Evolutionary conservation across 257 asterid genomes (phyloP), one percentile per base, ranked within the genome.

Genomic region (Mentha longifolia): DNA sequence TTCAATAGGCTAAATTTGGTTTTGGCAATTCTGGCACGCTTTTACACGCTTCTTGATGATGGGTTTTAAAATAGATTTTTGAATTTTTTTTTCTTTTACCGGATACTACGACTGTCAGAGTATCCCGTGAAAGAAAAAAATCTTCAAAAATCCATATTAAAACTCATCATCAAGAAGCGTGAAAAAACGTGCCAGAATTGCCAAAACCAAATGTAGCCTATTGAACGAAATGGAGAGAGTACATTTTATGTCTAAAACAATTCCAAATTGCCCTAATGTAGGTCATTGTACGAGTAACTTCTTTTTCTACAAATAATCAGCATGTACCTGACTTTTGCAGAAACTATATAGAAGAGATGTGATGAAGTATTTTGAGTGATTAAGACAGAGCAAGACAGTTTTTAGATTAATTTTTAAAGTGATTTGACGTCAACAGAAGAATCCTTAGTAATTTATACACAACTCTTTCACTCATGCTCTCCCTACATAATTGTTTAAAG

Each of bases 221-320:
- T n/a, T n/a, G n/a, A n/a, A n/a, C n/a, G n/a, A n/a, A n/a, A n/a
- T n/a, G n/a, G n/a, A n/a, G n/a, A n/a, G n/a, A n/a, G n/a, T n/a
- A 13, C 47, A 15, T 22, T 45, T 37, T 54, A 19, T 41, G 25
- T 9, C 42, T 45, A 43, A 15, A 65, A 19, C 58, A 47, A 49
- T 59, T 22, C 39, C 19, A 20, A 45, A 22, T 52, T 42, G 9
- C 52, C 25, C 16, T 11, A 50, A 39, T 58, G 68, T 58, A 71
- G 51, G 41, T 63, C 56, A 65, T 33, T 22, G 25, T 70, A 62
- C 35, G 37, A 19, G 30, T 43, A n/a, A 52, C 47, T 22, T 42
- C n/a, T n/a, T n/a, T n/a, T n/a, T 59, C n/a, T 12, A 39, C 6
- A 47, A 16, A 5, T 49, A 70, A 51, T 73, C 73, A 64, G 63